Evolutionary conservation across 805 yeast genomes (phyloP).

Genomic region (Metschnikowia proteae): DNA sequence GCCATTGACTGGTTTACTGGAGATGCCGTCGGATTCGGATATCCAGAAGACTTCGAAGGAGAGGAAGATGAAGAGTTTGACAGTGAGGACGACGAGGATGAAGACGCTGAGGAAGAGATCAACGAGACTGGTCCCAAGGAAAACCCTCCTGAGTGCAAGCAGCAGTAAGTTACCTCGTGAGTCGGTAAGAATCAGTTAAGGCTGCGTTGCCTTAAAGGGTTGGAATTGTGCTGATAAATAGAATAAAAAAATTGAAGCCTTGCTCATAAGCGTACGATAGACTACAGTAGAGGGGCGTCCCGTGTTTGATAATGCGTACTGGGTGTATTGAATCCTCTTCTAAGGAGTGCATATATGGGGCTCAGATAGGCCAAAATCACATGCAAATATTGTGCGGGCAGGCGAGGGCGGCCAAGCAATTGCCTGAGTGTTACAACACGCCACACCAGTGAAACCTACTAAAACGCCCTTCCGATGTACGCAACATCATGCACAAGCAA

Average conservation of each 20-base stretch:
- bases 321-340: neutral
- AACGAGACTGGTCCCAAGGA: constrained; percentile 51
- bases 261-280: neutral
- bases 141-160: constrained; percentile 76
- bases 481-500: neutral
- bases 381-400: neutral
- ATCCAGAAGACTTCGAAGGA: constrained; percentile 55
- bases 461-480: neutral
- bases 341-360: neutral
- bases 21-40: constrained; percentile 76
- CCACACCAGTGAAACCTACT: neutral
- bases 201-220: neutral
- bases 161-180: constrained; percentile 37
- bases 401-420: neutral
- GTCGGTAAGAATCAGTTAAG: neutral
- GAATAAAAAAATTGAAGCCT: too few relatives aligned
- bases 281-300: neutral
- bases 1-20: constrained; percentile 99
- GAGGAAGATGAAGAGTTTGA: constrained; percentile 60
- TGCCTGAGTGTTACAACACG: neutral
- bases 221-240: neutral
- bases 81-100: constrained; percentile 60
- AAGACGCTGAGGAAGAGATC: constrained; percentile 58
- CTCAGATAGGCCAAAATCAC: neutral
- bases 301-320: neutral